Evolutionary conservation across 2,329 filamentous ascomycete genomes (phyloP), one percentile per base, ranked within the genome.

Genomic region (Epichloe baconii): DNA sequence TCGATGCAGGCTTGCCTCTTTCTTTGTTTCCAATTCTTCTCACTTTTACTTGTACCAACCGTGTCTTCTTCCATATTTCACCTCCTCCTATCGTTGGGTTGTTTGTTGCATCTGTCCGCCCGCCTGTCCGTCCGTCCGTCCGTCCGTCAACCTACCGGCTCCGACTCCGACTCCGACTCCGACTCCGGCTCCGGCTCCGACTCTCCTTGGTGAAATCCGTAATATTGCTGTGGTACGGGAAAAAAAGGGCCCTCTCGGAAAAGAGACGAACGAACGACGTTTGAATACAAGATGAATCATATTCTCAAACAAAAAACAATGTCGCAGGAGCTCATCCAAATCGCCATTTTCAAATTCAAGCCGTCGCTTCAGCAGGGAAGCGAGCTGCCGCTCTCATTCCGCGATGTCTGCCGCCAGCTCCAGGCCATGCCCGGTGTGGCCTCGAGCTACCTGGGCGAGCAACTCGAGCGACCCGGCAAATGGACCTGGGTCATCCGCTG

Each of bases 401-500:
- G 58, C 50, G 56, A 58, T 43, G 55, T 61, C 57, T 60, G 55
- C 55, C 53, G 59, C 48, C 53, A 56, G 43, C 59, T 67, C 19
- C 61, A 62, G 47, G 58, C 64, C 42, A 56, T 63, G 44, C 60
- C 65, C 35, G 66, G 66, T 56, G 59, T 66, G 48, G 49, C 55
- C 48, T 58, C 59, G 49, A 53, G 69, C 35, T 64, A 70, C 54
- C 56, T 64, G 41, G 68, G 68, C 53, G 60, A 58, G 7, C 61
- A 65, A 36, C 50, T 66, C 47, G 68, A 71, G 55, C 58, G 62
- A 23, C 62, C 66, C 7, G 57, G 57, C 21, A 58, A 54, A 36
- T 67, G 63, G 61, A 57, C 63, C 45, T 59, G 65, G 50, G 57
- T 65, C 47, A 58, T 67, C 31, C 61, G 61, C 50, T 71, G 68